These are phyloP conservation scores for Rhynchospora tenuis DNA, from an alignment of 176 grass and related monocot genomes.

Conservation along the genomic window DNA sequence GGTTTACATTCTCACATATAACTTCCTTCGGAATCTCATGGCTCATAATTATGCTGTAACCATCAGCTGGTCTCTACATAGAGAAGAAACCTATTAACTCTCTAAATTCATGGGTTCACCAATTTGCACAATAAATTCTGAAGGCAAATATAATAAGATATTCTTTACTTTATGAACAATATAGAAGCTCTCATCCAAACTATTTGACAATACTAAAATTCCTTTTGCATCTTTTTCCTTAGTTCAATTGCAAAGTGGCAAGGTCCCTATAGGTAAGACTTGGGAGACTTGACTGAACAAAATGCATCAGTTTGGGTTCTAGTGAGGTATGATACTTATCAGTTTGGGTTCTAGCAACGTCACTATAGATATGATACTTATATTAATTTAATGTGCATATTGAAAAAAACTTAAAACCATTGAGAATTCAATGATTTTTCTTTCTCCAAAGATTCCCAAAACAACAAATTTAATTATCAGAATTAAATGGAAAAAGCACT, in stretches of 20 bases:
- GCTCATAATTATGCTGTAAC: constrained; percentile 4
- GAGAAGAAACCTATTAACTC: not conserved
- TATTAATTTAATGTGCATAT: not conserved
- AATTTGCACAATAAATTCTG: not conserved
- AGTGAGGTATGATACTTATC: not conserved
- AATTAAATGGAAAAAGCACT: constrained; percentile 8
- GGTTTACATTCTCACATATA: not conserved
- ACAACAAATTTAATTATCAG: not conserved
- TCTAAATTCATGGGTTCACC: not conserved
- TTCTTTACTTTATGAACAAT: not conserved
- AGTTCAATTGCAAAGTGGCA: not conserved
- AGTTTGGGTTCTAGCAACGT: not conserved
- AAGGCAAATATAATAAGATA: not conserved
- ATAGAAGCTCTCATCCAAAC: not conserved
- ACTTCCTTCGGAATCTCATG: not conserved
- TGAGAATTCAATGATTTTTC: too few species aligned
- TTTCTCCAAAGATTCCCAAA: not conserved
- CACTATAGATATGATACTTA: not conserved
- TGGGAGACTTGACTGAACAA: too few species aligned
- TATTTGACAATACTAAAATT: not conserved
- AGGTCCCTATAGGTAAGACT: not conserved
- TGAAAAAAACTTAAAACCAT: not conserved
- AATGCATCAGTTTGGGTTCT: not conserved
- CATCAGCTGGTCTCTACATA: constrained; percentile 1
- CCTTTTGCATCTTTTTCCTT: not conserved